phyloP scores from a whole-genome alignment of 2,329 filamentous ascomycete species.

The Shiraia sp. region DNA sequence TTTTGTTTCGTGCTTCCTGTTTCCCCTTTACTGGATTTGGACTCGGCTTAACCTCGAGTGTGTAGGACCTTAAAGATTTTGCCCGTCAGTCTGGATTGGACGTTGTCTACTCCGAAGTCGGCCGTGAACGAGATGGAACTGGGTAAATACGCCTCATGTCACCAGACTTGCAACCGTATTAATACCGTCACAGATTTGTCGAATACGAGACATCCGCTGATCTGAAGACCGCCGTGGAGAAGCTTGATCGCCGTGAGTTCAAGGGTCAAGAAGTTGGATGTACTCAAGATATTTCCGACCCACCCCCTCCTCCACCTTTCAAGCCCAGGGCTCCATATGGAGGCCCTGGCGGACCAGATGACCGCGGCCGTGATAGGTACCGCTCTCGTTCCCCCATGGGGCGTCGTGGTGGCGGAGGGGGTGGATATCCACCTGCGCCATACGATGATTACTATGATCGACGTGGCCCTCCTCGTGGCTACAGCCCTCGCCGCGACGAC shows the following conservation, averaged over 20 bases:
- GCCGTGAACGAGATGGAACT: constrained; percentile 87
- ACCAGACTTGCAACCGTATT: constrained; percentile 3
- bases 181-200: constrained; percentile 72
- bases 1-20: constrained; percentile 41
- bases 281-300: constrained; percentile 73
- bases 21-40: constrained; percentile 41
- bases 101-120: constrained; percentile 97
- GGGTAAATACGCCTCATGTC: constrained; percentile 64
- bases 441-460: constrained; percentile 75
- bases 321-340: constrained; percentile 40
- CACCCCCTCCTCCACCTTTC: constrained; percentile 42
- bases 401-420: constrained; percentile 55
- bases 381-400: constrained; percentile 75
- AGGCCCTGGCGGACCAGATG: constrained; percentile 55
- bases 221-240: constrained; percentile 87
- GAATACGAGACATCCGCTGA: constrained; percentile 95
- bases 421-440: constrained; percentile 62
- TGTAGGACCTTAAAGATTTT: constrained; percentile 99
- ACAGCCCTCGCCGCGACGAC: constrained; percentile 84
- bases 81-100: constrained; percentile 95
- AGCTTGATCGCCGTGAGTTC: constrained; percentile 90
- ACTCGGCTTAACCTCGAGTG: constrained; percentile 76
- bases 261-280: constrained; percentile 88
- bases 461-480: constrained; percentile 78
- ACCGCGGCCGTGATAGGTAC: constrained; percentile 71